Conservation (phyloP, 768 basidiomycete genomes). For the Auriculariales sp. region DNA sequence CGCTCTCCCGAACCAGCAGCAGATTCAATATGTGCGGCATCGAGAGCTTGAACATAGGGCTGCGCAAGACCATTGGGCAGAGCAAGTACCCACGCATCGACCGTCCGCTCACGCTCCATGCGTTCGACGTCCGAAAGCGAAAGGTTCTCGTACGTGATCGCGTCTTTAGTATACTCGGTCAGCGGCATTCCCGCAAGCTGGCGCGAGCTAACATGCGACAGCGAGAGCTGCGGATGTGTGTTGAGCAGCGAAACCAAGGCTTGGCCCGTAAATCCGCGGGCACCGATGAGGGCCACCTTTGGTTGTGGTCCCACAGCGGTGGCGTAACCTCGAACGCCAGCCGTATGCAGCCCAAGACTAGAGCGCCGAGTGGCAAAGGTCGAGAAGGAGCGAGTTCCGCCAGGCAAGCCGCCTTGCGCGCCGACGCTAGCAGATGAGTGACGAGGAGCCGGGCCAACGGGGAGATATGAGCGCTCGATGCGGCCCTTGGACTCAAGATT, state of each 20-base stretch:
- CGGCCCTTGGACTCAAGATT: slow-evolving; percentile 62
- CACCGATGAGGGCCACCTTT: slow-evolving; percentile 87
- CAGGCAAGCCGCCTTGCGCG: slow-evolving; percentile 18
- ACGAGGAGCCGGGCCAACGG: slow-evolving; percentile 62
- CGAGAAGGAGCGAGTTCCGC: slow-evolving; percentile 35
- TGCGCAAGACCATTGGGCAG: slow-evolving; percentile 95
- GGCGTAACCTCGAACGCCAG: slow-evolving; percentile 63
- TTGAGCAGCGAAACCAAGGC: slow-evolving; percentile 79
- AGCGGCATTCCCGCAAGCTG: slow-evolving; percentile 77
- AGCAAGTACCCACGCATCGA: slow-evolving; percentile 98
- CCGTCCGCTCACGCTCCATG: slow-evolving; percentile 81
- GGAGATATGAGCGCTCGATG: slow-evolving; percentile 80
- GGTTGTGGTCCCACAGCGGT: slow-evolving; percentile 52
- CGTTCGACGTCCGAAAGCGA: slow-evolving; percentile 61
- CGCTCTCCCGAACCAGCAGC: slow-evolving; percentile 19
- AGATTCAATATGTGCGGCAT: slow-evolving; percentile 51
- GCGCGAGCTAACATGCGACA: slow-evolving; percentile 93
- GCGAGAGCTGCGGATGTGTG: slow-evolving; percentile 72
- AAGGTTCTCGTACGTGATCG: slow-evolving; percentile 68
- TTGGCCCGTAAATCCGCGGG: slow-evolving; percentile 90
- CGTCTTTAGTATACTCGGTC: slow-evolving; percentile 63
- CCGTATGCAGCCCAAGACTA: slow-evolving; percentile 16
- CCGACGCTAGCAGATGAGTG: slow-evolving; percentile 16
- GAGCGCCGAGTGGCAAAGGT: slow-evolving; percentile 35
- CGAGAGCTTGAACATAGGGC: slow-evolving; percentile 91